Base-by-base conservation (phyloP, 1,284 basidiomycete genomes). In the Stygiomarasmius scandens region DNA sequence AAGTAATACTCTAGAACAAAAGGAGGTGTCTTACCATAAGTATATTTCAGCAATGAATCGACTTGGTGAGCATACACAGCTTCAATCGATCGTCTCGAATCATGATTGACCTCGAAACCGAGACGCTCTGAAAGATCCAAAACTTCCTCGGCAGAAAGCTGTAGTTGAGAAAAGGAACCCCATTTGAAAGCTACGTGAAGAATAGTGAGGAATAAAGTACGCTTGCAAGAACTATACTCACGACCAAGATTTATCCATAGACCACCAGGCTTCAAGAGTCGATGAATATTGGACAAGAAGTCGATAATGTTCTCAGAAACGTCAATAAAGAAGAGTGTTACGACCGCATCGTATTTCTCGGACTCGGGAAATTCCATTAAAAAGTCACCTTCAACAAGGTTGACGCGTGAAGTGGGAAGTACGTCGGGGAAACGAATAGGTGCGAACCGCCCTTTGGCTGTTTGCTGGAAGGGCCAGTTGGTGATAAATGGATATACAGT, bases 301-400 rank as follows among this genome's bases (percentile, higher is more conserved):
- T 77, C 69, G 56, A 87, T 73, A 20, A 82, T 75, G 65, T 88
- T 85, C 46, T 80, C 69, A 0, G 86, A 85, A 11, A 85, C 88
- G 72, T 86, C 85, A 66, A 89, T 84, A 75, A 89, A 89, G 73
- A 87, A 89, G 11, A 88, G 75, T 2, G 86, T 88, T 9, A 85
- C 77, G 61, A 88, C 73, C 62, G 73, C 81, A 66, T 87, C 82
- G 68, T 83, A 87, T 3, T 79, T 77, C 3, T 58, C 24, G 14
- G 60, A 24, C 10, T 22, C 29, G 14, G 19, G 22, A 29, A 44
- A 55, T 16, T 83, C 63, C 2, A 70, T 70, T 24, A 86, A 69
- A 63, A 89, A 89, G 64, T 89, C 84, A 22, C 72, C 67, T 61
- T 85, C 80, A 0, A 76, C 59, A 11, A 86, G 71, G 14, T 69